Evolutionary conservation across 768 basidiomycete species (phyloP), one percentile per base, ranked within the genome.

Genomic region (Grammothele lineata): DNA sequence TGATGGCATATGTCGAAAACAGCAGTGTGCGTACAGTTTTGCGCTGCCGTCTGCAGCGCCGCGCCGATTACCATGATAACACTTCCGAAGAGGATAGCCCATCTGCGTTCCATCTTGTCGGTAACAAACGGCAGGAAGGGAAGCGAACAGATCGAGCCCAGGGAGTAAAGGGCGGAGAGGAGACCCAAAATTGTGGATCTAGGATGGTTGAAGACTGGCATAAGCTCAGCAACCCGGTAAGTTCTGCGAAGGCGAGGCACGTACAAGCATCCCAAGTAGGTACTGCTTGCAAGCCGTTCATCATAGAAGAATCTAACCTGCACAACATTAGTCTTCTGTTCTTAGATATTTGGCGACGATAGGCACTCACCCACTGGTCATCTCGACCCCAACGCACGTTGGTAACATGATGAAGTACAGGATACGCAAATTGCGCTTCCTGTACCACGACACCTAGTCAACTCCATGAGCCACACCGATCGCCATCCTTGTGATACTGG

Each of bases 281-380:
- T 2, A 82, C 78, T 0, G 78, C 76, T 60, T 83, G 81, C 36
- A 83, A 56, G 30, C 78, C 80, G 55, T 80, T 81, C 57, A 82
- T 68, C 78, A 82, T 81, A 4, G 78, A 78, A 0, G 77, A 74
- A 46, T 81, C 78, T 53, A 77, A 81, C 2, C 77, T 80, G n/a
- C n/a, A n/a, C n/a, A n/a, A n/a, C n/a, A n/a, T n/a, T n/a, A n/a
- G n/a, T n/a, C n/a, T n/a, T n/a, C n/a, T n/a, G n/a, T n/a, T n/a
- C n/a, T n/a, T n/a, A n/a, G n/a, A n/a, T n/a, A n/a, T n/a, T n/a
- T n/a, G n/a, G n/a, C n/a, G n/a, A n/a, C n/a, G n/a, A n/a, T n/a
- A n/a, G n/a, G n/a, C 8, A 62, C 70, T 42, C 51, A 78, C 75
- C 78, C 78, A 56, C 74, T 76, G 1, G 79, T 80, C 74, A 79